phyloP scores from a whole-genome alignment of 1,284 basidiomycete genomes.

The Fomitopsis pinicola region DNA sequence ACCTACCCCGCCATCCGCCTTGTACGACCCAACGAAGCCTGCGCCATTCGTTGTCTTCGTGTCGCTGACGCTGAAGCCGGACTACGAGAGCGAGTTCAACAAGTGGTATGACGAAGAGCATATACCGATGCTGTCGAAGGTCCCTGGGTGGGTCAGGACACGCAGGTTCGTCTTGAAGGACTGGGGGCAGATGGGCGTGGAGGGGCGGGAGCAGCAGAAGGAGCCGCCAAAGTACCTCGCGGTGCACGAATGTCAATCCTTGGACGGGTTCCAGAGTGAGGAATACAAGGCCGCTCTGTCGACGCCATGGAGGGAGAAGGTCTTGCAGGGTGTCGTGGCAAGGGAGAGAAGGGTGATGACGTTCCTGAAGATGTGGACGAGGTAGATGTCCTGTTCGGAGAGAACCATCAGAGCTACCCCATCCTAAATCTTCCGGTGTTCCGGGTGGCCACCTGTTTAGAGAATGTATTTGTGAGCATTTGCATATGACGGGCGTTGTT shows the following conservation, averaged over 20 bases:
- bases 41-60: slow-evolving; percentile 31
- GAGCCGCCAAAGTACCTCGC: slow-evolving; percentile 30
- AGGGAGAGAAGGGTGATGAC: slow-evolving; percentile 16
- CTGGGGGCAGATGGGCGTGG: slow-evolving; percentile 14
- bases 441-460: no score
- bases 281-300: slow-evolving; percentile 27
- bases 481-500: no score
- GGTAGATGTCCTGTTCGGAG: neutral
- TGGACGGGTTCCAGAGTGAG: slow-evolving; percentile 18
- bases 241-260: slow-evolving; percentile 30
- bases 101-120: slow-evolving; percentile 37
- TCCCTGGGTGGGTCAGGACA: slow-evolving; percentile 34
- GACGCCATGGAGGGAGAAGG: slow-evolving; percentile 29
- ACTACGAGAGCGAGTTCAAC: slow-evolving; percentile 38
- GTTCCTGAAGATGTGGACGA: slow-evolving; percentile 10
- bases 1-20: slow-evolving; percentile 21
- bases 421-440: no score
- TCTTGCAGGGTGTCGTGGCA: slow-evolving; percentile 19
- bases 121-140: slow-evolving; percentile 28
- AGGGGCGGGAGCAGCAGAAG: slow-evolving; percentile 16
- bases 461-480: no score
- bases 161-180: slow-evolving; percentile 31
- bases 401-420: neutral
- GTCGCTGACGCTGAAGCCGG: slow-evolving; percentile 27
- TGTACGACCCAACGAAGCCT: slow-evolving; percentile 26